Conservation (phyloP, 441 rosid genomes). For the Populus trichocarpa region DNA sequence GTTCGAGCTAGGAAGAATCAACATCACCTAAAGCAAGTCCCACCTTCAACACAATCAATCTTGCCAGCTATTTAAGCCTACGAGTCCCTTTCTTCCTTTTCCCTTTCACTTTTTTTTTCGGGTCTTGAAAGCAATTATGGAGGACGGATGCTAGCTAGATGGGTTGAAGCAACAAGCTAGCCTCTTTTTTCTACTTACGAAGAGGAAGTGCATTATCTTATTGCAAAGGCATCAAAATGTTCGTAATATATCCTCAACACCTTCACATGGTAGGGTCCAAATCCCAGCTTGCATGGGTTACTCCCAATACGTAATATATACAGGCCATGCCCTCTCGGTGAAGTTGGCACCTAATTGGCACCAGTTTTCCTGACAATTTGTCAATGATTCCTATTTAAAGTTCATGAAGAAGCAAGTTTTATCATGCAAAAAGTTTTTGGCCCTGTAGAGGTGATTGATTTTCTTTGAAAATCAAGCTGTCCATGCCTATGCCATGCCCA, state of each 20-base stretch:
- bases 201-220: not conserved
- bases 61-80: no score
- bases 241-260: not conserved
- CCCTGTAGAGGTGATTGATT: not conserved
- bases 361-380: slow-evolving; percentile 3
- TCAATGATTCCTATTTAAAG: slow-evolving; percentile 8
- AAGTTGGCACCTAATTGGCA: not conserved
- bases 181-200: not conserved
- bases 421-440: not conserved
- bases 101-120: no score
- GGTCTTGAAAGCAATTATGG: no score
- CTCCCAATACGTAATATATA: not conserved
- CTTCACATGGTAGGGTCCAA: slow-evolving; percentile 20
- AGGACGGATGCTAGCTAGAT: not conserved
- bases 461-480: not conserved
- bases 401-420: not conserved
- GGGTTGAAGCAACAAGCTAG: not conserved
- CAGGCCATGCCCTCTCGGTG: not conserved
- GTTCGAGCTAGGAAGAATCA: no score
- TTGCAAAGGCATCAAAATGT: not conserved
- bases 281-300: not conserved
- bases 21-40: no score
- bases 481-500: not conserved
- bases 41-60: no score
- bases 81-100: no score